These are phyloP conservation scores for Coelastrella sp. DNA, from an alignment of 139 green algal genomes.

Conservation along the genomic window DNA sequence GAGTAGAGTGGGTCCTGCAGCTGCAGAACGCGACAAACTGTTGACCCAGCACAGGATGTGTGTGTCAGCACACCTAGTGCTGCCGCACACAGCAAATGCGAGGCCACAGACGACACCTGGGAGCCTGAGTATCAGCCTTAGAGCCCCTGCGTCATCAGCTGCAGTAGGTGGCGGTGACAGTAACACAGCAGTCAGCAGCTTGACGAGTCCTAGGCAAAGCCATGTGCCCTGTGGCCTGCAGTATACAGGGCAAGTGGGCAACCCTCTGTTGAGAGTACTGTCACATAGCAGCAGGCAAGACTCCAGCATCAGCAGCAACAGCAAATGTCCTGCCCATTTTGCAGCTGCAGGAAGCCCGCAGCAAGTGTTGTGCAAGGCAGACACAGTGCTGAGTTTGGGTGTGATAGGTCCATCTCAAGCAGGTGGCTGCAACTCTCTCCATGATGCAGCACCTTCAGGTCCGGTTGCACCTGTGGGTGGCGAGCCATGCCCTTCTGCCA, in stretches of 20 bases:
- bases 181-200: background rate
- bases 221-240: background rate
- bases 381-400: background rate
- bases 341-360: background rate
- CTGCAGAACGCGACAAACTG: too few relatives aligned
- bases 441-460: too few relatives aligned
- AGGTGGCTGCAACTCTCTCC: too few relatives aligned
- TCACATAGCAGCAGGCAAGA: background rate
- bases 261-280: background rate
- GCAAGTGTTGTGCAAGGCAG: background rate
- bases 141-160: too few relatives aligned
- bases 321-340: background rate
- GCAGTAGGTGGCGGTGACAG: background rate
- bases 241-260: background rate
- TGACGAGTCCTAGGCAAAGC: background rate
- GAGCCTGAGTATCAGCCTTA: too few relatives aligned
- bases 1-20: too few relatives aligned
- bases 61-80: background rate
- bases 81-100: background rate
- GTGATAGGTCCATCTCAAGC: too few relatives aligned
- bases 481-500: too few relatives aligned
- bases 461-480: too few relatives aligned
- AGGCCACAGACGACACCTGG: background rate
- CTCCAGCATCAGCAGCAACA: slow-evolving; percentile 26
- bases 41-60: too few relatives aligned